Base-by-base conservation (phyloP, 2,329 filamentous ascomycete genomes). In the Penicillium freii region DNA sequence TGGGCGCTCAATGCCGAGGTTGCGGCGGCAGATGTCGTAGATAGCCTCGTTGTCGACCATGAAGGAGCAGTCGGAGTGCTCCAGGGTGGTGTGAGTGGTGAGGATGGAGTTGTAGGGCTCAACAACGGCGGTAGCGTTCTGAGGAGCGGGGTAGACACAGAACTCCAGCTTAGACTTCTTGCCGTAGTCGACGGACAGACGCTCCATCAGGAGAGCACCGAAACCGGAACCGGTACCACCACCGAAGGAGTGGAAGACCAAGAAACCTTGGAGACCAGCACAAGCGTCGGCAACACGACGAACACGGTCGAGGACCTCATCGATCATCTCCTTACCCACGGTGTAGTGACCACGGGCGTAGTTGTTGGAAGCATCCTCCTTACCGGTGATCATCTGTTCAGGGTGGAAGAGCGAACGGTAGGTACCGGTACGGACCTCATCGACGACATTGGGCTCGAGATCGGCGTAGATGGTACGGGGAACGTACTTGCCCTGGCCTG, bases 121-220 rank as follows among this genome's bases (percentile, higher is more conserved):
- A 65, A 99, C 94, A 61, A 99, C 93, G 44, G 94, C 95, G 72
- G 93, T 97, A 69, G 93, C 91, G 68, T 94, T 94, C 83, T 96
- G 92, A 60, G 94, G 94, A 69, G 94, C 92, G 73, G 94, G 94
- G 84, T 99, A 99, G 74, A 99, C 92, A 74, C 92, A 96, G 85
- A 99, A 99, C 81, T 99, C 94, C 65, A 99, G 87, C 88, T 99
- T 99, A 86, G 90, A 95, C 89, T 99, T 99, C 89, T 99, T 99
- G 84, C 94, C 93, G 76, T 97, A 99, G 82, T 99, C 94, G 73
- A 97, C 91, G 36, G 94, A 97, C 62, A 99, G 87, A 77, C 94
- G 93, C 84, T 99, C 94, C 92, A 99, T 96, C 71, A 99, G 84
- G 68, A 99, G 87, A 72, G 94, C 94, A 81, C 94, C 94, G 79